Evolutionary conservation across 768 basidiomycete species (phyloP).

Genomic region (Strobilomyces echinocephalus): DNA sequence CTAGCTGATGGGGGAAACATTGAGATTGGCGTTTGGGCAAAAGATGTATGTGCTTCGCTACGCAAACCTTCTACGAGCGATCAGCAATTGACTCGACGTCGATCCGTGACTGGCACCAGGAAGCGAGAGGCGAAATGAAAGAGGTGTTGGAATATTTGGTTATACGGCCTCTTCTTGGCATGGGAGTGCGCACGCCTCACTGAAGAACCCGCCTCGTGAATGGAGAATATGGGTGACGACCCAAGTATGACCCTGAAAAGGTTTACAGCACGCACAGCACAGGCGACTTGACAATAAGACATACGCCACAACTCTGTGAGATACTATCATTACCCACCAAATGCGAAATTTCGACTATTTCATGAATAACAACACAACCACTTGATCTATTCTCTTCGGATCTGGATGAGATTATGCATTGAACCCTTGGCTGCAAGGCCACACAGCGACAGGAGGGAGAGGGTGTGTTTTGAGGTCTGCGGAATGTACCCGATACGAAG

Average conservation of each 20-base stretch:
- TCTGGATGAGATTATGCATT: too few relatives aligned
- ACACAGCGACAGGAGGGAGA: too few relatives aligned
- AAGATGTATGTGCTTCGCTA: not conserved
- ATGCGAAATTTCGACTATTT: too few relatives aligned
- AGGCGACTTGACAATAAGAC: conserved; percentile 18
- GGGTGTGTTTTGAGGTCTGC: too few relatives aligned
- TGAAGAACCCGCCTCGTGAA: not conserved
- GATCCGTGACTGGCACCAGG: conserved; percentile 9
- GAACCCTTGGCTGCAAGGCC: too few relatives aligned
- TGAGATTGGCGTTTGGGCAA: conserved; percentile 12
- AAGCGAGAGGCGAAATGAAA: conserved; percentile 11
- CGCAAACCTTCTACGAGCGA: conserved; percentile 4
- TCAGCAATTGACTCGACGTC: conserved; percentile 9
- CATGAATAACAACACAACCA: too few relatives aligned
- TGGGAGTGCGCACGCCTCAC: not conserved
- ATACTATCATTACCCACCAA: too few relatives aligned
- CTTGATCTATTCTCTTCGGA: too few relatives aligned
- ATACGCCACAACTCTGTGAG: conserved; percentile 8
- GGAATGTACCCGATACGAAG: too few relatives aligned
- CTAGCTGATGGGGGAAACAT: conserved; percentile 4
- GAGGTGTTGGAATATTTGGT: not conserved
- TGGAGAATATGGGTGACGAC: not conserved
- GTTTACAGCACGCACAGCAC: conserved; percentile 15
- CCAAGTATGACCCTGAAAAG: conserved; percentile 6
- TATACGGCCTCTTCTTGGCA: not conserved